Percentiles rank a stretch among this genome's conserved stretches.
Conservation (phyloP, 768 basidiomycete genomes). For the Serpula lacrymans region DNA sequence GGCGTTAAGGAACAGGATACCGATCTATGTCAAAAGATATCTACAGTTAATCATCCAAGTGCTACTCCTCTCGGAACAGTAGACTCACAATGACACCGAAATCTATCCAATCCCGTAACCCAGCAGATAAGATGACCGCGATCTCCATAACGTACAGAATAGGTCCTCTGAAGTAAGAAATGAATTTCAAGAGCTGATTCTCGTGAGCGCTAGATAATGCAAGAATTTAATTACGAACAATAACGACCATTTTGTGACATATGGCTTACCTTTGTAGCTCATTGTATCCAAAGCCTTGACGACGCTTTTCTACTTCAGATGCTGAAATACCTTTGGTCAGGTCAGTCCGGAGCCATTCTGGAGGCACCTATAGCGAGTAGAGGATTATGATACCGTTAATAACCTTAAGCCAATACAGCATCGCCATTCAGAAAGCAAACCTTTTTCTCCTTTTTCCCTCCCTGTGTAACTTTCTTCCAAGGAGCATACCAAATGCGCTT, state of each 20-base stretch:
- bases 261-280: constrained; percentile 36
- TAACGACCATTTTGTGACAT: not conserved
- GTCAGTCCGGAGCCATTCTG: constrained; percentile 40
- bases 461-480: constrained; percentile 36
- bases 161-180: constrained; percentile 42
- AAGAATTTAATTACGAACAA: no score
- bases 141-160: constrained; percentile 46
- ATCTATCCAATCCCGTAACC: constrained; percentile 46
- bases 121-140: constrained; percentile 42
- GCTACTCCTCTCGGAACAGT: no score
- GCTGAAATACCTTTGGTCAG: constrained; percentile 32
- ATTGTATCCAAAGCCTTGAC: constrained; percentile 37
- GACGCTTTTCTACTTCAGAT: constrained; percentile 29
- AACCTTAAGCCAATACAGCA: not conserved
- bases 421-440: constrained; percentile 9
- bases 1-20: constrained; percentile 40
- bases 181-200: constrained; percentile 42
- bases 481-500: constrained; percentile 42
- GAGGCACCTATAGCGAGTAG: constrained; percentile 25
- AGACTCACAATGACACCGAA: constrained; percentile 44
- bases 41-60: not conserved
- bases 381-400: not conserved
- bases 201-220: constrained; percentile 25
- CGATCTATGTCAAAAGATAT: constrained; percentile 27
- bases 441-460: constrained; percentile 24